phyloP scores from a whole-genome alignment of 2,329 filamentous ascomycete species.

The Monosporascus sp. region DNA sequence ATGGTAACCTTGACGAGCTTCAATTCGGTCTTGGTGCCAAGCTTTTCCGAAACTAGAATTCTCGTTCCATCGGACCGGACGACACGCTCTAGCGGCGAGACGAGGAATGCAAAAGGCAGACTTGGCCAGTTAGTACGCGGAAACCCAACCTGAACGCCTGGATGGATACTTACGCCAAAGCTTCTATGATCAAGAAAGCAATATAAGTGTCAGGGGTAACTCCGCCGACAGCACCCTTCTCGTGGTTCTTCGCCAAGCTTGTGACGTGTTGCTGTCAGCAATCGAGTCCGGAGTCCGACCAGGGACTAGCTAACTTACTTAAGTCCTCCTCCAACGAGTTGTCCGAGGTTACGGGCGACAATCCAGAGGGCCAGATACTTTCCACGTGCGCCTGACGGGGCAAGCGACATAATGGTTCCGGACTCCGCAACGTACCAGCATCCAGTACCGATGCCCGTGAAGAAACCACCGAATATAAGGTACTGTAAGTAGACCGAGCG shows the following conservation, averaged over 20 bases:
- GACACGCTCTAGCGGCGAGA: conserved; percentile 39
- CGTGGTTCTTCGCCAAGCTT: conserved; percentile 32
- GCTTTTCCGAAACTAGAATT: conserved; percentile 36
- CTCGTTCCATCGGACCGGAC: conserved; percentile 40
- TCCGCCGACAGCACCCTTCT: conserved; percentile 31
- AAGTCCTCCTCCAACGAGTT: conserved; percentile 42
- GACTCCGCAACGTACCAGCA: conserved; percentile 47
- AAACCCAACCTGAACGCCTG: background rate
- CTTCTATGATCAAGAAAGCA: conserved; percentile 43
- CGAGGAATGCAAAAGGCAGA: conserved; percentile 41
- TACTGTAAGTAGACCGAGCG: conserved; percentile 22
- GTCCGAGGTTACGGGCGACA: conserved; percentile 40
- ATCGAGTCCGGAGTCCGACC: background rate
- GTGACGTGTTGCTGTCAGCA: background rate
- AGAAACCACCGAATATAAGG: conserved; percentile 33
- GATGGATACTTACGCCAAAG: conserved; percentile 30
- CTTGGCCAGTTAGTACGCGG: conserved; percentile 10
- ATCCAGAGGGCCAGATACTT: conserved; percentile 45
- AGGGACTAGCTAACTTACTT: conserved; percentile 26
- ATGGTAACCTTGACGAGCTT: conserved; percentile 35
- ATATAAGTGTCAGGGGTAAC: conserved; percentile 40
- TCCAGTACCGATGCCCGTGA: conserved; percentile 35
- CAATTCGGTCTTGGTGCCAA: conserved; percentile 34
- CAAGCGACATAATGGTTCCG: conserved; percentile 43
- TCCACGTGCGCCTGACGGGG: conserved; percentile 39